Base-by-base conservation (phyloP, 163 green algal genomes). In the Trebouxia gelatinosa region DNA sequence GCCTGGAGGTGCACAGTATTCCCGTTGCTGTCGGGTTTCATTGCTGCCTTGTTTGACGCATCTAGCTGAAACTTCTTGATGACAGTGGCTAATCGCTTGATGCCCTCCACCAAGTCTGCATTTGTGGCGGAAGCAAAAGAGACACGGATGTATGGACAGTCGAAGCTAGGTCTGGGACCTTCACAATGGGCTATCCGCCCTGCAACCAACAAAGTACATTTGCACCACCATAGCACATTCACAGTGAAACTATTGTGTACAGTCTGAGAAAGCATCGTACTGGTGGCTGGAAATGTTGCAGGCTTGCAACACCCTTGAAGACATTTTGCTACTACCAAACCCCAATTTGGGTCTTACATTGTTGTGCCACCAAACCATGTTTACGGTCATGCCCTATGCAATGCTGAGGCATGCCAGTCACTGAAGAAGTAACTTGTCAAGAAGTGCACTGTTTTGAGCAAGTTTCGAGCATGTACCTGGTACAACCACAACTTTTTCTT, bases 401-500 rank as follows among this genome's bases (percentile, higher is more conserved):
- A 54, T 23, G 13, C 43, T 54, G 9, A 13, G 43, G 9, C 11
- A 9, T 54, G 43, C 13, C 43, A 54, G 43, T 54, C 11, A 54
- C 43, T 54, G 43, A 13, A 23, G 43, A 54, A 54, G 9, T 23
- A 13, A 9, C 43, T 54, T 13, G 11, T 13, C 9, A 9, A 62
- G 23, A 21, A 62, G 51, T 62, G 1, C 51, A 62, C 29, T 1
- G 51, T 9, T 62, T 54, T 40, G 58, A 21, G 28, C 51, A 61
- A 70, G 29, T 40, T 16, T 2, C 28, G 1, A 68, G 11, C 39
- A 28, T 37, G 67, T 51, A 70, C 87, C 90, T 21, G 90, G 90
- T 51, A 93, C 79, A 57, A 90, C 82, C 32, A 90, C 84, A 38
- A 94, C 85, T 28, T 81, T 78, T 4, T 76, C 79, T 0, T 81